A percentile compares a stretch with the other conserved stretches of the same genome.
Conservation (phyloP, 129 eudicot genomes). For the Logfia minima region DNA sequence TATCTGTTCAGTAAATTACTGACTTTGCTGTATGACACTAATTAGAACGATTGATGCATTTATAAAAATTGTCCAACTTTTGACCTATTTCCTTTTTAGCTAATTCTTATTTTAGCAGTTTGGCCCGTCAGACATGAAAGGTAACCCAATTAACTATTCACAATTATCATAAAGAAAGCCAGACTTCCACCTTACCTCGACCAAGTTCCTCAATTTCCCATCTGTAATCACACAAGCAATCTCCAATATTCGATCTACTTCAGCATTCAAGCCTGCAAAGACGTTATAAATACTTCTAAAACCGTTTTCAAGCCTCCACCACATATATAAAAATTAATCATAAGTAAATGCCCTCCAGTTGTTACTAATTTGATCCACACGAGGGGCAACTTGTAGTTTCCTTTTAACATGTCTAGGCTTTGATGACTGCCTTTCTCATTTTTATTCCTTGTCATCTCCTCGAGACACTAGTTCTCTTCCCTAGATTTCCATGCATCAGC, state of each 20-base stretch:
- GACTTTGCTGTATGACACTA: not conserved
- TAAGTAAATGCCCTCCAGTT: conserved; percentile 54
- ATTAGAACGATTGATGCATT: not conserved
- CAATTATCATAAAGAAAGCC: not conserved
- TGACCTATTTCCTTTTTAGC: not conserved
- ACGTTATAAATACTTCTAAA: not conserved
- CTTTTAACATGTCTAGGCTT: conserved; percentile 15
- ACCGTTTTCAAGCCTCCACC: not conserved
- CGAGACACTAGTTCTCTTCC: conserved; percentile 31
- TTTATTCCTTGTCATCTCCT: conserved; percentile 22
- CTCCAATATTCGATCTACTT: conserved; percentile 78
- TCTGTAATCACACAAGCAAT: conserved; percentile 87
- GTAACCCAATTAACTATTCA: not conserved
- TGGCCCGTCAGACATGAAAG: not conserved
- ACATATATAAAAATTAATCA: not conserved
- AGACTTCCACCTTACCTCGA: conserved; percentile 50
- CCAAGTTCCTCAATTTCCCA: conserved; percentile 66
- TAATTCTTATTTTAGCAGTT: not conserved
- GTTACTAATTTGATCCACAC: conserved; percentile 96
- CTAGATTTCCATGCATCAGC: conserved; percentile 43
- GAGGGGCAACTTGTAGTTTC: conserved; percentile 65
- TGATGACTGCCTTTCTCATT: conserved; percentile 29
- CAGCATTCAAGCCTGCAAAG: conserved; percentile 63
- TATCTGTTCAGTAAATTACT: too few relatives aligned
- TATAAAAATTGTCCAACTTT: not conserved